Base-by-base conservation (phyloP, 2,329 filamentous ascomycete species). In the Exophiala oligosperma region DNA sequence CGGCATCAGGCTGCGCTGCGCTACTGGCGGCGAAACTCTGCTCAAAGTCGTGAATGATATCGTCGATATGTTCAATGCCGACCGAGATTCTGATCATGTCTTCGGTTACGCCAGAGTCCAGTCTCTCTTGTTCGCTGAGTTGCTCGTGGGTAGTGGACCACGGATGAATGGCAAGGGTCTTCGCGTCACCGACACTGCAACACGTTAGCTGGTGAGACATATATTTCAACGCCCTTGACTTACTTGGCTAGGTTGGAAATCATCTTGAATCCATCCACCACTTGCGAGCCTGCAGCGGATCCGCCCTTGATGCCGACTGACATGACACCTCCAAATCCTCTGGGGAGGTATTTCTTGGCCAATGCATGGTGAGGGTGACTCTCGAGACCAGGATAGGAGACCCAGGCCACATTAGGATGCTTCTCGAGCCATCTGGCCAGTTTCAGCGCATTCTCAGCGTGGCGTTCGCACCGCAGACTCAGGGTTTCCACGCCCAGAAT, bases 291-390 rank as follows among this genome's bases (percentile, higher is more conserved):
- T 14, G 89, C 91, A n/a, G 78, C 81, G 61, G 84, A 90, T 60
- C 90, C 92, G 2, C 93, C 92, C 79, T 95, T 96, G 61, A 97
- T 89, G 53, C 94, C 94, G 67, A 99, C 94, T 68, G 90, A 95
- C 63, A 99, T 76, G 17, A 99, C 92, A 68, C 94, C 92, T 50
- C 93, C 93, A 68, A 88, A 94, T 6, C 93, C 93, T 61, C 88
- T 83, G 69, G 83, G 84, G 54, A 97, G 83, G 73, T 97, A 97
- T 77, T 87, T 91, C 81, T 92, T 93, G 41, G 93, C 94, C 2
- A 86, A 74, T 70, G 83, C 83, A 74, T 97, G 90, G 69, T 85
- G 91, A 11, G 84, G 81, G 73, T 97, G 94, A 78, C 81, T 90
- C 76, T 88, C 83, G 3, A 97, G 81, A 21, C 94, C 94, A 0